phyloP scores from a whole-genome alignment of 139 green algal genomes.

The Picochlorum sp. region DNA sequence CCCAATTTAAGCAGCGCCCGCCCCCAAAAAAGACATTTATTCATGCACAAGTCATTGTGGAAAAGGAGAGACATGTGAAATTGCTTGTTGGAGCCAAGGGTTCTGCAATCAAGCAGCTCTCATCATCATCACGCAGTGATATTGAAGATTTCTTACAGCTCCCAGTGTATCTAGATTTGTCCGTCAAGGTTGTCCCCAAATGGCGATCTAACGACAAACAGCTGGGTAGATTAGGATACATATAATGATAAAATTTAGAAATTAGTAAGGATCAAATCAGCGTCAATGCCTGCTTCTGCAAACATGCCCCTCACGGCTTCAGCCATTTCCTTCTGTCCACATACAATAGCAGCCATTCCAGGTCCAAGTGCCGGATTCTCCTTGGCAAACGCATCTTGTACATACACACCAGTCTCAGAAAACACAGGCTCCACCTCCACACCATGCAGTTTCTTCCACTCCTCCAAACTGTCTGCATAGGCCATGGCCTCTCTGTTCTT shows the following conservation, averaged over 20 bases:
- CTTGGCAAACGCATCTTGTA: constrained; percentile 65
- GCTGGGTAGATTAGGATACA: constrained; percentile 11
- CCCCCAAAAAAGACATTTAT: background rate
- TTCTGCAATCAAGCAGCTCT: constrained; percentile 52
- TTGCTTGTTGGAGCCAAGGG: constrained; percentile 76
- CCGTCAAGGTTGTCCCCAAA: constrained; percentile 55
- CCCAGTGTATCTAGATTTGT: constrained; percentile 68
- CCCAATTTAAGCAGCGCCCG: constrained; percentile 62
- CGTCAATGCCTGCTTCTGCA: constrained; percentile 39
- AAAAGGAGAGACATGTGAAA: constrained; percentile 54
- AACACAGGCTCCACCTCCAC: constrained; percentile 58
- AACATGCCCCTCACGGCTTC: constrained; percentile 54
- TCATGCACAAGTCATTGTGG: constrained; percentile 42
- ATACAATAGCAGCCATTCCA: constrained; percentile 55
- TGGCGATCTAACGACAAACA: constrained; percentile 36
- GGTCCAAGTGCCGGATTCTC: background rate
- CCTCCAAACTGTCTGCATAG: constrained; percentile 34
- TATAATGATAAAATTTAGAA: constrained; percentile 42
- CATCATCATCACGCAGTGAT: constrained; percentile 44
- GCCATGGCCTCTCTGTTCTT: constrained; percentile 24
- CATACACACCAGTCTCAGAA: constrained; percentile 46
- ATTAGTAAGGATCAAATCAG: constrained; percentile 56
- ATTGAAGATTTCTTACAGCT: constrained; percentile 75
- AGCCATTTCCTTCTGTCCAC: constrained; percentile 84
- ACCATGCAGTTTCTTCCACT: constrained; percentile 51